These are phyloP conservation scores for Saccharomyces kudriavzevii DNA, from an alignment of 805 yeast species.

Conservation along the genomic window DNA sequence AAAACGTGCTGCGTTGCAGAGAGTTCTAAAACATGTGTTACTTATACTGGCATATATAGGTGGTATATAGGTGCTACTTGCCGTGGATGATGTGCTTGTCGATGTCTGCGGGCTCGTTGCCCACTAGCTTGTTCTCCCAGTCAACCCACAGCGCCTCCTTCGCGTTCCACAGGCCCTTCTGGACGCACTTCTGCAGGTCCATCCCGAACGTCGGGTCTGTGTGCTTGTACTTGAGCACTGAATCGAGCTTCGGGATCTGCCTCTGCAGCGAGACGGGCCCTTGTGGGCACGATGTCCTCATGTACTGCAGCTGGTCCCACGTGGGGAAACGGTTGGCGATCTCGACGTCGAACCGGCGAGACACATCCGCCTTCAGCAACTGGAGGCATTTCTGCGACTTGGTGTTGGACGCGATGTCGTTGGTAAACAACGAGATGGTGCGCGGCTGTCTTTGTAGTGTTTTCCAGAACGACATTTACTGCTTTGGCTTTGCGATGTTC, in stretches of 20 bases:
- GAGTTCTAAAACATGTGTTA: neutral
- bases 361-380: slow-evolving; percentile 11
- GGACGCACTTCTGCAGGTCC: slow-evolving; percentile 14
- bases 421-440: slow-evolving; percentile 37
- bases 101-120: slow-evolving; percentile 16
- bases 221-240: slow-evolving; percentile 9
- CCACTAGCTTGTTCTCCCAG: slow-evolving; percentile 28
- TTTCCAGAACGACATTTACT: slow-evolving; percentile 40
- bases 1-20: neutral
- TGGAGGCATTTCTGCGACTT: slow-evolving; percentile 14
- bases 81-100: neutral
- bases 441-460: slow-evolving; percentile 40
- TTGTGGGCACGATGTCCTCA: slow-evolving; percentile 10
- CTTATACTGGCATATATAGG: neutral
- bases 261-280: slow-evolving; percentile 7
- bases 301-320: slow-evolving; percentile 24
- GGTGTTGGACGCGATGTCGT: slow-evolving; percentile 19
- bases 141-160: slow-evolving; percentile 27
- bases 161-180: slow-evolving; percentile 19
- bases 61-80: neutral
- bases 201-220: slow-evolving; percentile 17
- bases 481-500: neutral
- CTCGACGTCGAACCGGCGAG: slow-evolving; percentile 16
- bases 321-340: slow-evolving; percentile 23
- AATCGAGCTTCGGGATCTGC: slow-evolving; percentile 16